Percentiles rank a stretch among this genome's conserved stretches.
Evolutionary conservation across 2,329 filamentous ascomycete species (phyloP).

Genomic region (Allantophomopsis cytisporea): DNA sequence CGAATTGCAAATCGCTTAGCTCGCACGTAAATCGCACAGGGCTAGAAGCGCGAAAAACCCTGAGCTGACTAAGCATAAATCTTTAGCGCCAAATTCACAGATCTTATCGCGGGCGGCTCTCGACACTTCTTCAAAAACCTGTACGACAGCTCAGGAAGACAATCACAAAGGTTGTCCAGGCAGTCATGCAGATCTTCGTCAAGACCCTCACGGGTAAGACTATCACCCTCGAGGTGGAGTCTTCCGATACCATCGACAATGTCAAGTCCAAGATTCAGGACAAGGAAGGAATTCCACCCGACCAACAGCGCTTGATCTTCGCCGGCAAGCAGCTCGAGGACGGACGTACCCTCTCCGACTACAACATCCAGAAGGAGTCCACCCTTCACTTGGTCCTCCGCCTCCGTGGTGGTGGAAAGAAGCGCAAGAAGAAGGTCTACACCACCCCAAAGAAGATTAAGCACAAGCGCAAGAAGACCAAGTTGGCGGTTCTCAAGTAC

Average conservation of each 20-base stretch:
- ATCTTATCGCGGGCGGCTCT: too few relatives aligned
- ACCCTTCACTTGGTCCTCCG: slow-evolving; percentile 97
- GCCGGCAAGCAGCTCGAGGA: slow-evolving; percentile 99
- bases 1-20: too few relatives aligned
- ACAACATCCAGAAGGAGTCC: slow-evolving; percentile 99
- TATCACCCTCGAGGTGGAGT: slow-evolving; percentile 99
- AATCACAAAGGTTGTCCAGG: slow-evolving; percentile 19
- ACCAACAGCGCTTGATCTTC: slow-evolving; percentile 99
- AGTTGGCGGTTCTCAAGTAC: slow-evolving; percentile 99
- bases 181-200: slow-evolving; percentile 67
- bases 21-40: too few relatives aligned
- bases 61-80: too few relatives aligned
- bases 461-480: slow-evolving; percentile 99
- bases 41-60: too few relatives aligned
- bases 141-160: slow-evolving; percentile 17
- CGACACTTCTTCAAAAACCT: too few relatives aligned
- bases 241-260: slow-evolving; percentile 99
- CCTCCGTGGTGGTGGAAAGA: slow-evolving; percentile 97
- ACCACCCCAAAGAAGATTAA: slow-evolving; percentile 99
- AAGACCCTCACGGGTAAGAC: slow-evolving; percentile 97
- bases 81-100: too few relatives aligned
- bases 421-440: slow-evolving; percentile 99
- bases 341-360: slow-evolving; percentile 96
- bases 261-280: slow-evolving; percentile 98
- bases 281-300: slow-evolving; percentile 99